A percentile compares a stretch with the other conserved stretches of the same genome.
Conservation (phyloP, 176 grass and related monocot species). For the Typha latifolia region DNA sequence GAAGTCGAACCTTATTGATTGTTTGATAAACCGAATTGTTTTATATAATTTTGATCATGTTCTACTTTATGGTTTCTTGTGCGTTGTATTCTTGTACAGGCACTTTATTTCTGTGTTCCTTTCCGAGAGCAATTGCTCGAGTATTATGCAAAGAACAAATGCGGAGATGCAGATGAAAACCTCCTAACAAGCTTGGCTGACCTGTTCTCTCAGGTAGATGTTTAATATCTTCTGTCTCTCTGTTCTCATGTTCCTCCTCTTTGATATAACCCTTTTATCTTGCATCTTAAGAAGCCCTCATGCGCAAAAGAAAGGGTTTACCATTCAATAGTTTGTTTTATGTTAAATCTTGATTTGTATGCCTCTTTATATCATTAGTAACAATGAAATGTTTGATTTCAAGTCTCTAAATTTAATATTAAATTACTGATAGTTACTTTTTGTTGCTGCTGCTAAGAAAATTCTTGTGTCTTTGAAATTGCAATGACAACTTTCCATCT, state of each 20-base stretch:
- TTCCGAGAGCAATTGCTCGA: constrained; percentile 92
- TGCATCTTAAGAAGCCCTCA: neutral
- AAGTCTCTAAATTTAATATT: too few species aligned
- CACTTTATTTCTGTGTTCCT: constrained; percentile 74
- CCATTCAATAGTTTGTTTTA: too few species aligned
- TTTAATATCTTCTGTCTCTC: neutral
- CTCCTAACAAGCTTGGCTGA: constrained; percentile 88
- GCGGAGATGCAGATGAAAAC: constrained; percentile 67
- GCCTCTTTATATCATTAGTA: too few species aligned
- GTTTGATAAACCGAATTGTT: too few species aligned
- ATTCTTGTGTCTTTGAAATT: neutral
- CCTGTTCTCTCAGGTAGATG: constrained; percentile 79
- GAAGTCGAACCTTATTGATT: too few species aligned
- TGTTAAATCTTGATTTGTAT: too few species aligned
- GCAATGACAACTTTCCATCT: constrained; percentile 11
- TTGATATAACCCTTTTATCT: neutral
- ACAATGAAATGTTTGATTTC: too few species aligned
- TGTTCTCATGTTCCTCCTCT: neutral
- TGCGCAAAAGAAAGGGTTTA: too few species aligned
- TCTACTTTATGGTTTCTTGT: neutral
- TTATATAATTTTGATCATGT: neutral
- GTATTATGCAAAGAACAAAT: constrained; percentile 68
- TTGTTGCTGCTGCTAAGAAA: too few species aligned
- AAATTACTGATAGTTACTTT: too few species aligned
- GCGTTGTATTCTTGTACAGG: constrained; percentile 24